Evolutionary conservation across 2,329 filamentous ascomycete genomes (phyloP).

Genomic region (Neonectria faginata): DNA sequence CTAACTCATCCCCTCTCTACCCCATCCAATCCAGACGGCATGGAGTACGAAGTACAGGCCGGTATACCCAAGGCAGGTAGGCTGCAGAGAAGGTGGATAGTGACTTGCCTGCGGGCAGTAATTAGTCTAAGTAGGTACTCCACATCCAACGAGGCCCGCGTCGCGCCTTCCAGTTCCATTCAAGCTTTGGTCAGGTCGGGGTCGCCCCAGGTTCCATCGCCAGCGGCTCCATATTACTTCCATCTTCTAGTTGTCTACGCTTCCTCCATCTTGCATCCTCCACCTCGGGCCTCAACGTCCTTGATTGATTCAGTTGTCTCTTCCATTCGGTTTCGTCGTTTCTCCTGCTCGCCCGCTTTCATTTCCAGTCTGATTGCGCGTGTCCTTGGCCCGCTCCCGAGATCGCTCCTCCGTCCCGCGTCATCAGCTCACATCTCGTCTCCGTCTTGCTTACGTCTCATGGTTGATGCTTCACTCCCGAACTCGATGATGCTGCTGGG

Average conservation of each 20-base stretch:
- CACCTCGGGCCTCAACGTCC: constrained; percentile 4
- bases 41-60: neutral
- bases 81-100: constrained; percentile 16
- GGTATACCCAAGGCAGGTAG: neutral
- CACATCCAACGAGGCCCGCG: constrained; percentile 17
- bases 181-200: constrained; percentile 13
- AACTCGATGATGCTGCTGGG: constrained; percentile 38
- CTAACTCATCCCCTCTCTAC: neutral
- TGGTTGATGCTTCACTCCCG: constrained; percentile 32
- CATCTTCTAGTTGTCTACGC: neutral
- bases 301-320: neutral
- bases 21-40: too few relatives aligned
- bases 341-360: neutral
- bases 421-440: constrained; percentile 22
- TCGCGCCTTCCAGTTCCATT: constrained; percentile 8
- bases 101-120: constrained; percentile 1
- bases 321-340: neutral
- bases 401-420: neutral
- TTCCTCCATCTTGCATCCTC: neutral
- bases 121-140: constrained; percentile 4
- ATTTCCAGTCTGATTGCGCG: constrained; percentile 2
- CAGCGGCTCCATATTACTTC: constrained; percentile 10
- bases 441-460: constrained; percentile 34
- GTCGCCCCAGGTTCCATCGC: constrained; percentile 20
- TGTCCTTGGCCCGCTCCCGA: neutral